A percentile compares a stretch with the other conserved stretches of the same genome.
Evolutionary conservation across 2,329 filamentous ascomycete species (phyloP).

Genomic region (Cytospora schulzeri): DNA sequence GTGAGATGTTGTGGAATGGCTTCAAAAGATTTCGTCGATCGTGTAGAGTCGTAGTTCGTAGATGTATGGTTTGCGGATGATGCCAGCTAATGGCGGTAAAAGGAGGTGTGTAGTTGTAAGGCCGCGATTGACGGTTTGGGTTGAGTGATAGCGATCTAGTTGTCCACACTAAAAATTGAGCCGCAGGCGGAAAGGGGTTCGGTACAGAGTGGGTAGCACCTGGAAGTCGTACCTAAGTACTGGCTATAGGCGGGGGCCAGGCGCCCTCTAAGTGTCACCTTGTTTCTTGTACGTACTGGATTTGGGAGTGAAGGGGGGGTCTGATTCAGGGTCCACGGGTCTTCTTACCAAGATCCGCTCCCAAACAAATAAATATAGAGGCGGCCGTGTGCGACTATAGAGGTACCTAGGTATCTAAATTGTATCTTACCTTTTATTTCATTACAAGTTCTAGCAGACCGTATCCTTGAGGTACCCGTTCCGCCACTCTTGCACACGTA

Average conservation of each 20-base stretch:
- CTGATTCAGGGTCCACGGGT: constrained; percentile 17
- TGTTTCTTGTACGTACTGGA: neutral
- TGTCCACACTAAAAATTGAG: constrained; percentile 25
- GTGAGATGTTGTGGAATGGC: constrained; percentile 31
- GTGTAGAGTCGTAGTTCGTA: constrained; percentile 15
- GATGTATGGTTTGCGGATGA: constrained; percentile 20
- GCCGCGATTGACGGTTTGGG: constrained; percentile 25
- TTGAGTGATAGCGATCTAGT: constrained; percentile 22
- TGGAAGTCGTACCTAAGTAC: neutral
- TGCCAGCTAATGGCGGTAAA: constrained; percentile 27
- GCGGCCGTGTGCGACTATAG: neutral
- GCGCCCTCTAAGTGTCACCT: neutral
- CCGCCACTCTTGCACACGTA: neutral
- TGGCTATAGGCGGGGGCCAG: neutral
- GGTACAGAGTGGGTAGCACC: constrained; percentile 16
- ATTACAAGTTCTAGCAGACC: neutral
- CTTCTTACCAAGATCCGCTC: neutral
- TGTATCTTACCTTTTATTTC: no score
- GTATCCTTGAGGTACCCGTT: neutral
- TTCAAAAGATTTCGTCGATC: constrained; percentile 9
- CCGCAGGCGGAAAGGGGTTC: constrained; percentile 23
- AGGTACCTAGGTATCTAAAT: neutral
- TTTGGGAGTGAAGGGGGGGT: neutral
- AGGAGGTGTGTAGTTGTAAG: constrained; percentile 28
- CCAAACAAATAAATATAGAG: neutral